Conservation (phyloP, 2,329 filamentous ascomycete species). For the Monilinia aucupariae region DNA sequence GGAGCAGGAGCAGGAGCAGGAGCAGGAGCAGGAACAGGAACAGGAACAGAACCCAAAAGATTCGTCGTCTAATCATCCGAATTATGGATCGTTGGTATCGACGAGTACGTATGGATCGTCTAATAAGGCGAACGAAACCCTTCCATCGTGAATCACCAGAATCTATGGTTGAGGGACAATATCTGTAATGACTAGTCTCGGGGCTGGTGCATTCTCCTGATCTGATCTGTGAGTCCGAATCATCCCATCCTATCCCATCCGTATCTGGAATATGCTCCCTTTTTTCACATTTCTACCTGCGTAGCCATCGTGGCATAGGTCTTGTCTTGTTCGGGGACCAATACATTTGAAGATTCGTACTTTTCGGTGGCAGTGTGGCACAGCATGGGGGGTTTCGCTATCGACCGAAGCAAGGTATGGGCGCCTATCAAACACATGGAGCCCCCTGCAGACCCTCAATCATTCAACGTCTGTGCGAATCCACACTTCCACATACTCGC, state of each 20-base stretch:
- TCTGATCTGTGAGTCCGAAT: background rate
- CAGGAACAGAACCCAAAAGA: background rate
- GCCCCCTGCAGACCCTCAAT: background rate
- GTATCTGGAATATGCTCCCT: background rate
- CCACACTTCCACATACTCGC: background rate
- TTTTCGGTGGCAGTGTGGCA: background rate
- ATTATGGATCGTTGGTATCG: background rate
- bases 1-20: background rate
- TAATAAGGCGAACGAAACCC: background rate
- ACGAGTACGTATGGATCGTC: background rate
- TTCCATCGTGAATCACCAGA: background rate
- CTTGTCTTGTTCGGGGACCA: slow-evolving; percentile 17
- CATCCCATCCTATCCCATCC: background rate
- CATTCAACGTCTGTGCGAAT: slow-evolving; percentile 6
- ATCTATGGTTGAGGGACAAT: background rate
- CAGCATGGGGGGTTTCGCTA: slow-evolving; percentile 7
- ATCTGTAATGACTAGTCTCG: background rate
- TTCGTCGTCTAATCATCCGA: background rate
- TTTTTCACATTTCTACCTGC: background rate
- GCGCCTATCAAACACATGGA: background rate
- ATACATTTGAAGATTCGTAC: background rate
- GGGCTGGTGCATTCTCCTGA: background rate
- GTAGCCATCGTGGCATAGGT: background rate
- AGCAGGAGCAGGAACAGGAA: background rate
- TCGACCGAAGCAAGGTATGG: slow-evolving; percentile 6